phyloP scores from a whole-genome alignment of 805 yeast species.

The Metschnikowia amazonensis region DNA sequence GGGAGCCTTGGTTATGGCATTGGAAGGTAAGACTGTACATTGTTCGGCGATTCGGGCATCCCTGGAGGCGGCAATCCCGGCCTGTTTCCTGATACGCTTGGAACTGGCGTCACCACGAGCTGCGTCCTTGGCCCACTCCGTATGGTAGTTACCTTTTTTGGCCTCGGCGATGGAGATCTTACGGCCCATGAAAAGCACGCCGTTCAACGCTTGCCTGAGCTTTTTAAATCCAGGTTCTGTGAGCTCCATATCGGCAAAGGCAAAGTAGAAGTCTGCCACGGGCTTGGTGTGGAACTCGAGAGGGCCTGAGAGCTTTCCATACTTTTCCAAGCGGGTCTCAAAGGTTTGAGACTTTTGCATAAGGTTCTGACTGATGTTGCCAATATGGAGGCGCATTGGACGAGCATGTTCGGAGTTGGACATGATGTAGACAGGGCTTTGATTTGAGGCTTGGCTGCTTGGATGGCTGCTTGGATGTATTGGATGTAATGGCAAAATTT shows the following conservation, averaged over 20 bases:
- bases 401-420: background rate
- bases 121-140: conserved; percentile 45
- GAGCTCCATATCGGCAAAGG: conserved; percentile 59
- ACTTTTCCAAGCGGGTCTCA: conserved; percentile 53
- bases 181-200: conserved; percentile 72
- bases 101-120: conserved; percentile 30
- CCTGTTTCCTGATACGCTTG: conserved; percentile 26
- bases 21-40: conserved; percentile 21
- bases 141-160: conserved; percentile 44
- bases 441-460: too few species aligned
- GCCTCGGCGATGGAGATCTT: conserved; percentile 62
- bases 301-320: conserved; percentile 50
- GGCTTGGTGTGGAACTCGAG: conserved; percentile 57
- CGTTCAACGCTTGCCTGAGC: conserved; percentile 58
- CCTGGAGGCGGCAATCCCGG: conserved; percentile 32
- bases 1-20: conserved; percentile 21
- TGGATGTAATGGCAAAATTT: too few species aligned
- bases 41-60: conserved; percentile 44
- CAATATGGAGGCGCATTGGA: conserved; percentile 53
- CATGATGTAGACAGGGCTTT: too few species aligned
- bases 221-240: conserved; percentile 43
- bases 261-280: conserved; percentile 54
- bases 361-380: conserved; percentile 57
- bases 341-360: conserved; percentile 46
- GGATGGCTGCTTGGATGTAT: too few species aligned